phyloP scores from a whole-genome alignment of 164 flowering plant genomes.

The Sextonia rubra region DNA sequence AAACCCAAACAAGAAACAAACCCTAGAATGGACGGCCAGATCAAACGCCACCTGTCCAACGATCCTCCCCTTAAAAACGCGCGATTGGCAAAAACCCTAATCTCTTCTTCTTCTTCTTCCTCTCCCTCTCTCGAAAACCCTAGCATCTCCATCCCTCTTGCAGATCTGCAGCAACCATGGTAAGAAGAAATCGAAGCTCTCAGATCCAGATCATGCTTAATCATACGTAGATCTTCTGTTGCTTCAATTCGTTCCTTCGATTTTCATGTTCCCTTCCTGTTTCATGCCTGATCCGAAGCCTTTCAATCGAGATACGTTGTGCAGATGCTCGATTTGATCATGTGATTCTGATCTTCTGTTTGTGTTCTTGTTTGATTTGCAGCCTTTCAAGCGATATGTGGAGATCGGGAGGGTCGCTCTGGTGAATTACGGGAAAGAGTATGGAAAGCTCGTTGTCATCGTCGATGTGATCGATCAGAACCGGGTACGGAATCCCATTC shows the following conservation, averaged over 20 bases:
- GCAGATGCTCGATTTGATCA: too few species aligned
- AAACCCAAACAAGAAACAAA: too few species aligned
- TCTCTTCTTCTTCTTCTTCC: neutral
- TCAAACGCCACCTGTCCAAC: neutral
- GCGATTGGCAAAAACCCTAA: neutral
- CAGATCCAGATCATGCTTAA: too few species aligned
- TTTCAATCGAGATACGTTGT: too few species aligned
- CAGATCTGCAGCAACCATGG: conserved; percentile 5
- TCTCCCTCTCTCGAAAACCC: neutral
- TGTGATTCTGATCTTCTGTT: neutral
- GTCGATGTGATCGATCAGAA: conserved; percentile 21
- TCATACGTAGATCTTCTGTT: too few species aligned
- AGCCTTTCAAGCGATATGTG: conserved; percentile 24
- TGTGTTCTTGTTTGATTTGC: neutral
- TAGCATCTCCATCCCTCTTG: neutral
- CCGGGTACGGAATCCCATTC: conserved; percentile 5
- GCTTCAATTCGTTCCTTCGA: too few species aligned
- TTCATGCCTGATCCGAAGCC: neutral
- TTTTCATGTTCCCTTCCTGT: neutral
- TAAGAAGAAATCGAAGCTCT: neutral
- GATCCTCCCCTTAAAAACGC: neutral
- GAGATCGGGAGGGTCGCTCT: conserved; percentile 24
- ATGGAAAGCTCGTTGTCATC: conserved; percentile 21
- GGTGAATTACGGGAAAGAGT: conserved; percentile 20
- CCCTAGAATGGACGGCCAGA: conserved; percentile 1